Evolutionary conservation across 495 filamentous ascomycete genomes (phyloP), one percentile per base, ranked within the genome.

Genomic region (Neurospora tetraspora): DNA sequence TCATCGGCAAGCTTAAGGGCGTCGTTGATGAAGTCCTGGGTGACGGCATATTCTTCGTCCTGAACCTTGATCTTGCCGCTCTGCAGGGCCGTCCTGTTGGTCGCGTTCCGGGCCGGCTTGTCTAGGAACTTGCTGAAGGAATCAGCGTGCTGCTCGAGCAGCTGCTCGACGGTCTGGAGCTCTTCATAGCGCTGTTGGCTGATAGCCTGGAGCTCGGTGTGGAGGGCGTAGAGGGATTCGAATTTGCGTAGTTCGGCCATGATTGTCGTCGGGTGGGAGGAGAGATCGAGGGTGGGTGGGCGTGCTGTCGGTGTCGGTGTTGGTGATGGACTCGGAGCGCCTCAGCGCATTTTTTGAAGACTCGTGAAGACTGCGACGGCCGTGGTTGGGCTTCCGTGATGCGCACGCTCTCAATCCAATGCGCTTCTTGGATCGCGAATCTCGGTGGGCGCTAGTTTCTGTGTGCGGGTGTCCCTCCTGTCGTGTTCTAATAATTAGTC

Each of bases 1-100:
- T 90, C 90, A 82, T 98, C 95, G 69, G 94, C 93, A 43, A 98
- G 81, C 78, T 92, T 86, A 20, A 94, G 84, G 40, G 90, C 86
- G 71, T 89, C 87, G 80, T 96, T 89, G 80, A 93, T 87, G 80
- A 98, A 98, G 76, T 95, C 90, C 47, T 90, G 85, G 78, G 97
- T 98, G 79, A 98, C 83, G n/a, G 86, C 76, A 79, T 93, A 98
- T 76, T 94, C 89, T 10, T 86, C 86, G 72, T 90, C 90, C 75
- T 87, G 86, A 72, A 96, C 78, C 20, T 82, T 87, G 71, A 98
- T 84, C 76, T 91, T 91, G 31, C 92, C 81, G 11, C 87, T 87
- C 27, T 87, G 69, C n/a, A 86, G 78, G 37, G 82, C 79, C 74
- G 81, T 77, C 71, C 86, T 82, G 82, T 93, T 93, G 69, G 84